These are phyloP conservation scores for Penicillium griseofulvum DNA, from an alignment of 2,329 filamentous ascomycete species.

Conservation along the genomic window DNA sequence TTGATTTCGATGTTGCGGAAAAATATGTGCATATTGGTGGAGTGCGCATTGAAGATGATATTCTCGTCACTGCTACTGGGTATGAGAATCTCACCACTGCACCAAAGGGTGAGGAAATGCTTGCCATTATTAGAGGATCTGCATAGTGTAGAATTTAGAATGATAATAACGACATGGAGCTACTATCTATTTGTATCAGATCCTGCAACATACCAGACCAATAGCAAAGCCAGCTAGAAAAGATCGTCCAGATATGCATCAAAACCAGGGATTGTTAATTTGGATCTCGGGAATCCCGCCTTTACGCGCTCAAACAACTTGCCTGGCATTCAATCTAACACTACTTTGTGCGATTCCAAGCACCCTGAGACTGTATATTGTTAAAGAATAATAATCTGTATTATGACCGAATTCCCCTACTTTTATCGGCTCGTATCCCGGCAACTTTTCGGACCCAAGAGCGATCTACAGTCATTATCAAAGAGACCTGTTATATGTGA, in stretches of 20 bases:
- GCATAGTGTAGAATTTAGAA: not conserved
- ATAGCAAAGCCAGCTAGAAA: not conserved
- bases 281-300: not conserved
- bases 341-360: not conserved
- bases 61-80: constrained; percentile 67
- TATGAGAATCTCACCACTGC: constrained; percentile 71
- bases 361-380: not conserved
- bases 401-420: not conserved
- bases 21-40: constrained; percentile 45
- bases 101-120: constrained; percentile 61
- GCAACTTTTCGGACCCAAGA: not conserved
- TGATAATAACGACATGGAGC: not conserved
- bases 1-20: constrained; percentile 40
- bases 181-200: too few species aligned
- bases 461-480: not conserved
- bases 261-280: not conserved
- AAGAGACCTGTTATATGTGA: not conserved
- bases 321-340: too few species aligned
- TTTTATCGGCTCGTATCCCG: not conserved
- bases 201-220: not conserved
- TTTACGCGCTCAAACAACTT: too few species aligned
- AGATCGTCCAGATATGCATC: not conserved
- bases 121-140: constrained; percentile 38
- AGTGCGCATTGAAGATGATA: constrained; percentile 55
- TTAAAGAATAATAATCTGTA: not conserved